Conservation (phyloP, 805 yeast genomes). For the Debaryomyces maramus region DNA sequence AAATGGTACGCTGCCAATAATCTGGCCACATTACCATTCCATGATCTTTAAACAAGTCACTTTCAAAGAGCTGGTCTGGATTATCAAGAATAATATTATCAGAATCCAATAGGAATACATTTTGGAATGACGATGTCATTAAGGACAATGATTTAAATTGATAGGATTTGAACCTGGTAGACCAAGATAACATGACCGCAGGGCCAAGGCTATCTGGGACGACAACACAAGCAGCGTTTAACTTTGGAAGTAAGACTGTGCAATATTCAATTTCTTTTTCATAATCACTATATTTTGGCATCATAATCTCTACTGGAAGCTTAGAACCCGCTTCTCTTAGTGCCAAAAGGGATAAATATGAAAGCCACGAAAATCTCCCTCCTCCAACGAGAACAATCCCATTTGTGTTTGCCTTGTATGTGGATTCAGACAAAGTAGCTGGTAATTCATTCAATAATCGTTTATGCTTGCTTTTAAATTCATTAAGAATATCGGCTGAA, state of each 20-base stretch:
- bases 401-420: slow-evolving; percentile 22
- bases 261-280: slow-evolving; percentile 45
- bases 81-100: slow-evolving; percentile 31
- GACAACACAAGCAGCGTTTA: slow-evolving; percentile 68
- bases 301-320: slow-evolving; percentile 39
- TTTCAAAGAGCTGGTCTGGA: slow-evolving; percentile 31
- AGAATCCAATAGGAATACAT: slow-evolving; percentile 34
- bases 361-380: slow-evolving; percentile 34
- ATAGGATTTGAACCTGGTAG: slow-evolving; percentile 53
- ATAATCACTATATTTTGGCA: slow-evolving; percentile 35
- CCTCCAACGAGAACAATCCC: slow-evolving; percentile 41
- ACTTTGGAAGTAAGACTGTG: slow-evolving; percentile 55
- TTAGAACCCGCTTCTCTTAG: slow-evolving; percentile 38
- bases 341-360: slow-evolving; percentile 30
- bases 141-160: slow-evolving; percentile 65
- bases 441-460: slow-evolving; percentile 24
- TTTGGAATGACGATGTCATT: slow-evolving; percentile 34
- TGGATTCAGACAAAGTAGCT: slow-evolving; percentile 13
- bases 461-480: slow-evolving; percentile 22
- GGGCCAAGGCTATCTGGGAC: slow-evolving; percentile 51
- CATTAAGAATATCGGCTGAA: slow-evolving; percentile 20
- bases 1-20: slow-evolving; percentile 39
- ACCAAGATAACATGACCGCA: slow-evolving; percentile 39
- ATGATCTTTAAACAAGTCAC: slow-evolving; percentile 25
- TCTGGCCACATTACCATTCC: slow-evolving; percentile 47